Base-by-base conservation (phyloP, 1,284 basidiomycete genomes). In the Boletus subluridellus region DNA sequence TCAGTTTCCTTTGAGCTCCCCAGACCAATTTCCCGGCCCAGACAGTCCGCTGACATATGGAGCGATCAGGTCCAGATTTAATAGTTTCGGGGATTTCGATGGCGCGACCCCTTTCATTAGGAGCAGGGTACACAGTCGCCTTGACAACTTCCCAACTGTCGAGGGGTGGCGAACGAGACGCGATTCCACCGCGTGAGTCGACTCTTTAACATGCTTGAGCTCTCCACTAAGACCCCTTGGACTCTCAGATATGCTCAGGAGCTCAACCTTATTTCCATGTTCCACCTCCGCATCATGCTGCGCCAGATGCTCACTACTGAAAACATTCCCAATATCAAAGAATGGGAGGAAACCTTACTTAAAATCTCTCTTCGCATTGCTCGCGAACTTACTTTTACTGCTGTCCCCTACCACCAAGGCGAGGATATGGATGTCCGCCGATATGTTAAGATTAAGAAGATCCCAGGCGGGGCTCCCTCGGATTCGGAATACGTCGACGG, bases 391-490 rank as follows among this genome's bases (percentile, higher is more conserved):
- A 89, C 89, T 1, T 91, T 92, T 71, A 87, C 87, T 4, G 78
- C 88, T 15, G 76, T 87, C 52, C 86, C 88, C 35, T 83, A 90
- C 65, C 82, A 87, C 5, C 86, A 90, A 73, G 89, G 89, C 3
- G 91, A 93, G 54, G 95, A 97, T 67, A 95, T 97, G 82, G 96
- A 99, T 73, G 90, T 98, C 24, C 83, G 96, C 49, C 84, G 90
- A 32, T 98, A 97, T 66, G 93, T 99, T 63, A 99, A 99, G 78
- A 95, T 99, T 75, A 99, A 99, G 79, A 96, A 97, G 74, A 91
- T 99, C 21, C 95, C 97, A 0, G 97, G 97, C 14, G 97, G 97
- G 12, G 80, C 83, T 52, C 94, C 95, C 38, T 83, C 80, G 35
- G 94, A 99, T 72, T 97, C 94, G 12, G 95, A 98, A 78, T 99